A percentile compares a stretch with the other conserved stretches of the same genome.
These are phyloP conservation scores for Carex parvula DNA, from an alignment of 176 grass and related monocot species.

Conservation along the genomic window DNA sequence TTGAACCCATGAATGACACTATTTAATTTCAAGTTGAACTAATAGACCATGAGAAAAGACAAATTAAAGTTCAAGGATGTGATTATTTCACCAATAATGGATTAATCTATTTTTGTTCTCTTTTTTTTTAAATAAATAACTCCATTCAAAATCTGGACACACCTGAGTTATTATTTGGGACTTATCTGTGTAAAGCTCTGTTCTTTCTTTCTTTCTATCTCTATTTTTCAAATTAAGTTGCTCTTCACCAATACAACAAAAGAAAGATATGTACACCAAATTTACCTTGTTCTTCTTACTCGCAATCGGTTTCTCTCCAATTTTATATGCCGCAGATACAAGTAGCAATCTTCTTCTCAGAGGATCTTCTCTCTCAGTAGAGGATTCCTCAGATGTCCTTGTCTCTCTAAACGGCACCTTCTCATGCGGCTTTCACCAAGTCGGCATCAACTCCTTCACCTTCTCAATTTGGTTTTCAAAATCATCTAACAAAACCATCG, in stretches of 20 bases:
- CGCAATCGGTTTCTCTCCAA: background rate
- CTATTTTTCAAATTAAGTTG: background rate
- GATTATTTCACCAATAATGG: background rate
- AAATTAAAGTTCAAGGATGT: background rate
- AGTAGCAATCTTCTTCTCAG: background rate
- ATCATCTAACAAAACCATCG: slow-evolving; percentile 23
- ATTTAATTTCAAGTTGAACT: too few relatives aligned
- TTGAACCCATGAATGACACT: too few relatives aligned
- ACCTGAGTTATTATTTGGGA: background rate
- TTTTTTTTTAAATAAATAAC: background rate
- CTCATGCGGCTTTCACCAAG: slow-evolving; percentile 38
- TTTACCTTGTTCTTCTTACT: background rate
- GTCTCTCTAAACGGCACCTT: slow-evolving; percentile 1
- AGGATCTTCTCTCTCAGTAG: slow-evolving; percentile 17
- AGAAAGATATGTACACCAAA: background rate
- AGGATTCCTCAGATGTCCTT: background rate
- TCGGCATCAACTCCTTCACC: slow-evolving; percentile 43
- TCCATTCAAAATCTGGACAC: background rate
- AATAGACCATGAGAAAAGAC: background rate
- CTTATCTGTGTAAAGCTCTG: background rate
- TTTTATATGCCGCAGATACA: background rate
- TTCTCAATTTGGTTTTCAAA: slow-evolving; percentile 59
- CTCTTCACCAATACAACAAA: background rate
- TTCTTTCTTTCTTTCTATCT: background rate
- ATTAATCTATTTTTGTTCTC: background rate